Base-by-base conservation (phyloP, 768 basidiomycete genomes). In the Infundibulicybe gibba region DNA sequence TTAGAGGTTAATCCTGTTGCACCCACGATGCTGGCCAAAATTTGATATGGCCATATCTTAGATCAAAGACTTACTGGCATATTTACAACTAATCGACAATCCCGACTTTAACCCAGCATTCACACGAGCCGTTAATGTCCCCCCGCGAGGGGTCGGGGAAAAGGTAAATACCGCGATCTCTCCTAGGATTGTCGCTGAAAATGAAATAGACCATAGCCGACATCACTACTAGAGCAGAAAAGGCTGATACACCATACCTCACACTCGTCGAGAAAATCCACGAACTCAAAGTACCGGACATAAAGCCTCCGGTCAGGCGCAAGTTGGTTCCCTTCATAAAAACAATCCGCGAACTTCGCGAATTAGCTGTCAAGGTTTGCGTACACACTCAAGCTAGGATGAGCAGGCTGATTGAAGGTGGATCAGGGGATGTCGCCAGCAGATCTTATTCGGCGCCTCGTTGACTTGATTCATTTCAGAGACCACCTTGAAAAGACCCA, bases 31-130 rank as follows among this genome's bases (percentile, higher is more conserved):
- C 32, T 37, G 35, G 12, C 5, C 33, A 19, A 10, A 14, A 11
- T 19, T n/a, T 15, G 32, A 34, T 39, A 12, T 8, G 30, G 13
- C 19, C 16, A 8, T 19, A 42, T 30, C 37, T 6, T 50, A 87
- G 84, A 77, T 94, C 58, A 91, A 91, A 66, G 88, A 91, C 62
- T 46, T 92, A 10, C 66, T 93, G 21, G 83, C 86, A 2, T 94
- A 94, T 57, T 70, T 94, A 3, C 91, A 93, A 59, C 69, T 94
- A 3, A 70, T 86, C 2, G 90, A 92, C 53, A 93, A 93, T 57
- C 80, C 84, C 0, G 59, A 63, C 5, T 82, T 76, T 49, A 63
- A 72, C 37, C 85, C 88, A 3, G 87, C 88, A 0, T 85, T 92
- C 51, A 58, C 68, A 8, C 78, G 88, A n/a, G 79, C 82, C 2